Evolutionary conservation across 2,329 filamentous ascomycete genomes (phyloP).

Genomic region (Xylaria sp.): DNA sequence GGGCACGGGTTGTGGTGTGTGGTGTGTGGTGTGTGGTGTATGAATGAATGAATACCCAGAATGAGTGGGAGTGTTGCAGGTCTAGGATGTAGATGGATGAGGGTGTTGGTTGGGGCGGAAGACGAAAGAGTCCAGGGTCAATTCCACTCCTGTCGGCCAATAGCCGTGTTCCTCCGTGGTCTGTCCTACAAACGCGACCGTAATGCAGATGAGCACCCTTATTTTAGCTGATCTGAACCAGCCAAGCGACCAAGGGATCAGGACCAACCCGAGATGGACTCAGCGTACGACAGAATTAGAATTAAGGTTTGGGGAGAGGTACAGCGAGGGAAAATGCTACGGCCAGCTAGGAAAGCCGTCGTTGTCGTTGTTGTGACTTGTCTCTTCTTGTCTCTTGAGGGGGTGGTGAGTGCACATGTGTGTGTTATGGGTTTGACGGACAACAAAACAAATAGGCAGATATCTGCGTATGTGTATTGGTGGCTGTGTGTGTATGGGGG

Average conservation of each 20-base stretch:
- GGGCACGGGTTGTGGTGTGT: too few relatives aligned
- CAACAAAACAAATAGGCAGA: background rate
- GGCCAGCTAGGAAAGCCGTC: too few relatives aligned
- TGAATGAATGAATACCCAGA: background rate
- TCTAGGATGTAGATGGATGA: background rate
- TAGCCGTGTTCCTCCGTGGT: constrained; percentile 11
- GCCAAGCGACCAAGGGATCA: background rate
- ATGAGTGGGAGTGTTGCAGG: background rate
- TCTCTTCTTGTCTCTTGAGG: background rate
- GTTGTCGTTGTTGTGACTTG: too few relatives aligned
- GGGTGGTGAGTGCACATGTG: background rate
- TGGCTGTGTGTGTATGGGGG: too few relatives aligned
- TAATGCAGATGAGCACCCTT: background rate
- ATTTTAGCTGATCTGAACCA: background rate
- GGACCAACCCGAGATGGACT: background rate
- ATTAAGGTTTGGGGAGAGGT: too few relatives aligned
- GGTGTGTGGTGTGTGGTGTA: background rate
- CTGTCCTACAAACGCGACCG: constrained; percentile 31
- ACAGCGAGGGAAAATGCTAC: too few relatives aligned
- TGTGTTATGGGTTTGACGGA: too few relatives aligned
- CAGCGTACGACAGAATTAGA: background rate
- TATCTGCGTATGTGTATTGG: background rate
- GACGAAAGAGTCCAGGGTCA: constrained; percentile 8
- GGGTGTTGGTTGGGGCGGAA: background rate
- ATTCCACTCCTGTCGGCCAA: constrained; percentile 18